Evolutionary conservation across 1,139 yeast species (phyloP).

Genomic region (Magnusiomyces tetraspermus): DNA sequence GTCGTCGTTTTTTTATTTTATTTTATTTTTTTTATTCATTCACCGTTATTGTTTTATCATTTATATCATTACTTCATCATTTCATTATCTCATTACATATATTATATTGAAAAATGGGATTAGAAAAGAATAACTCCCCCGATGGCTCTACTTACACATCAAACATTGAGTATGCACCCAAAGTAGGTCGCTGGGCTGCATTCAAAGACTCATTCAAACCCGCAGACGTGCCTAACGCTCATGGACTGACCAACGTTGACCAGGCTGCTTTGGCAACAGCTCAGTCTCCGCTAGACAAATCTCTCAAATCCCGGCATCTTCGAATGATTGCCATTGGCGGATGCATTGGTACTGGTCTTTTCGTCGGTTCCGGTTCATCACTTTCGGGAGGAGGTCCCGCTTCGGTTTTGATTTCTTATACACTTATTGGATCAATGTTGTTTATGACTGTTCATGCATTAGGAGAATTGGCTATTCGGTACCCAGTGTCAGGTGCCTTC

Average conservation of each 20-base stretch:
- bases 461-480: slow-evolving; percentile 54
- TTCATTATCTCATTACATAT: too few relatives aligned
- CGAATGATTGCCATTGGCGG: slow-evolving; percentile 80
- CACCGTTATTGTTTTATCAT: too few relatives aligned
- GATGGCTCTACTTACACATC: too few relatives aligned
- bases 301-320: slow-evolving; percentile 54
- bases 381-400: slow-evolving; percentile 57
- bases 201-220: slow-evolving; percentile 50
- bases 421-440: slow-evolving; percentile 35
- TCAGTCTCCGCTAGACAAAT: slow-evolving; percentile 57
- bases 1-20: too few relatives aligned
- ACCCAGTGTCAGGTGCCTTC: slow-evolving; percentile 55
- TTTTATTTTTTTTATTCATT: too few relatives aligned
- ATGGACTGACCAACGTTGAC: slow-evolving; percentile 61
- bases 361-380: slow-evolving; percentile 57
- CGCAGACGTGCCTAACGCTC: slow-evolving; percentile 47
- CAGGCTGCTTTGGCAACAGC: slow-evolving; percentile 59
- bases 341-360: slow-evolving; percentile 68
- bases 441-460: slow-evolving; percentile 50
- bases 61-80: too few relatives aligned
- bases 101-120: too few relatives aligned
- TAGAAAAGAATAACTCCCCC: too few relatives aligned
- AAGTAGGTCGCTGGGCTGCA: slow-evolving; percentile 30
- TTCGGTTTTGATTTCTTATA: slow-evolving; percentile 49
- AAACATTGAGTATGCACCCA: too few relatives aligned